These are phyloP conservation scores for Fusarium incarnatum DNA, from an alignment of 2,329 filamentous ascomycete species.

Conservation along the genomic window DNA sequence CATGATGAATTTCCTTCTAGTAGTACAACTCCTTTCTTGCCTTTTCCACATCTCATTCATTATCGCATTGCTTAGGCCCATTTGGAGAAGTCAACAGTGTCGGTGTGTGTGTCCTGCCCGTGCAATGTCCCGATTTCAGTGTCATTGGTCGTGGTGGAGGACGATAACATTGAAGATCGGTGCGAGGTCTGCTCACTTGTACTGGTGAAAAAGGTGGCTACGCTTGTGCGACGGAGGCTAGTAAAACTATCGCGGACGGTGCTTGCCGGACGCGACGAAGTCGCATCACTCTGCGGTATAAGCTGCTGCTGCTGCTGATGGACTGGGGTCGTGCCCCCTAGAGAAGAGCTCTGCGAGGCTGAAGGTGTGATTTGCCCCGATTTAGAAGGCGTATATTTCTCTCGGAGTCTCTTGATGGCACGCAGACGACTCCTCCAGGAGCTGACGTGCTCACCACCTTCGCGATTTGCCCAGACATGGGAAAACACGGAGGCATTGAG, in stretches of 20 bases:
- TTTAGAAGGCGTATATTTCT: conserved; percentile 68
- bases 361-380: conserved; percentile 42
- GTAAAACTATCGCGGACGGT: conserved; percentile 71
- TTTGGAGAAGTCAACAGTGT: conserved; percentile 56
- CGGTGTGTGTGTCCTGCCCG: conserved; percentile 49
- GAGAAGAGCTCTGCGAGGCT: conserved; percentile 47
- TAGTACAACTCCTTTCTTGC: conserved; percentile 27
- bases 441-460: conserved; percentile 84
- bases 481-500: conserved; percentile 95
- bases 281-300: conserved; percentile 39
- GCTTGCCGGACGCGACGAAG: conserved; percentile 56
- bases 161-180: conserved; percentile 67
- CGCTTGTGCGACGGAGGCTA: conserved; percentile 71
- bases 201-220: conserved; percentile 72
- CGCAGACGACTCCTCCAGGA: conserved; percentile 89
- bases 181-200: conserved; percentile 68
- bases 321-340: conserved; percentile 44
- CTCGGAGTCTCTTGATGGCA: conserved; percentile 84
- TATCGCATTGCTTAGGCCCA: conserved; percentile 48
- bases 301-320: conserved; percentile 35
- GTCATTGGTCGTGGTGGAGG: conserved; percentile 64
- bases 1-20: conserved; percentile 21
- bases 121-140: conserved; percentile 60
- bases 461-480: conserved; percentile 83
- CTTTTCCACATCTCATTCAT: conserved; percentile 1